phyloP scores from a whole-genome alignment of 2,329 filamentous ascomycete genomes.

The Lanzia echinophila region DNA sequence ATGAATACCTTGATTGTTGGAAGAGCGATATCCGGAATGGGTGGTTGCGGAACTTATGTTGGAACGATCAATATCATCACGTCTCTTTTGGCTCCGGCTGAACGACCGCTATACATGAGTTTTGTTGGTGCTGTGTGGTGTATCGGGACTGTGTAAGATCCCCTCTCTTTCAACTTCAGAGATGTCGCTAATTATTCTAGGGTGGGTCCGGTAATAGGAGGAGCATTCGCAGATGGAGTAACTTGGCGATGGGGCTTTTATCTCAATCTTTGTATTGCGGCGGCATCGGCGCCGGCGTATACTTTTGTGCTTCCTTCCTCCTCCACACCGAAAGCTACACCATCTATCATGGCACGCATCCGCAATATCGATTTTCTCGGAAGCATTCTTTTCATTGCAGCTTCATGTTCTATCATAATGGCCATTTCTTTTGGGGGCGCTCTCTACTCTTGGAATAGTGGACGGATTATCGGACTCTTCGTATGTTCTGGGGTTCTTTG shows the following conservation, averaged over 20 bases:
- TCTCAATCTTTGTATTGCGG: slow-evolving; percentile 46
- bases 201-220: slow-evolving; percentile 42
- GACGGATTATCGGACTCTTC: background rate
- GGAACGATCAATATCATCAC: background rate
- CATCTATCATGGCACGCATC: background rate
- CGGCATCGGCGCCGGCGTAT: slow-evolving; percentile 29
- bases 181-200: slow-evolving; percentile 21
- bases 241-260: slow-evolving; percentile 45
- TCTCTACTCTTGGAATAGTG: background rate
- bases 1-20: background rate
- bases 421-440: background rate
- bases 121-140: slow-evolving; percentile 35
- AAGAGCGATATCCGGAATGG: background rate
- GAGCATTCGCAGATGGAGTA: slow-evolving; percentile 35
- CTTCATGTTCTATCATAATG: background rate
- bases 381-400: background rate
- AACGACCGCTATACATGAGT: slow-evolving; percentile 32
- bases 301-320: slow-evolving; percentile 26
- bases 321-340: background rate
- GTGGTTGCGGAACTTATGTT: background rate
- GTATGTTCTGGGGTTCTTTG: background rate
- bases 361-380: background rate
- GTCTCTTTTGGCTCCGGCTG: background rate
- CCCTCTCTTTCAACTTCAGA: slow-evolving; percentile 10
- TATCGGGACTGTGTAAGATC: slow-evolving; percentile 37